Evolutionary conservation across 345 rosid genomes (phyloP), one percentile per base, ranked within the genome.

Genomic region (Eutrema yunnanense): DNA sequence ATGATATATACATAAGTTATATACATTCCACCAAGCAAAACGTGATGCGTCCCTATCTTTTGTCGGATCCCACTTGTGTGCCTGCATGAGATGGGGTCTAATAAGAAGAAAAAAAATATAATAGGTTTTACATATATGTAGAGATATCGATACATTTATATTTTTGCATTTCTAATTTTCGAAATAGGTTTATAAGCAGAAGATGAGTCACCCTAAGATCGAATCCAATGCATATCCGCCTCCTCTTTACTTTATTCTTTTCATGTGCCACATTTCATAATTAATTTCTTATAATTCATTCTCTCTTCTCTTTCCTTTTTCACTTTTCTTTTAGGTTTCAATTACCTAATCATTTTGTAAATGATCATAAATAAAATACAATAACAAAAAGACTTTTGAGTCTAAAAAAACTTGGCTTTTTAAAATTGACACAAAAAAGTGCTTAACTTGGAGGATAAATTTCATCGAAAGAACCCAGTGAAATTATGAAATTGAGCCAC

Each of bases 31-130:
- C 66, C 54, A 32, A 70, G 67, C 79, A 56, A 63, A 69, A 56
- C 71, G 53, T 69, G 71, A 56, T 64, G 48, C 60, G 67, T 70
- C 75, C 27, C 66, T 69, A 48, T 69, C 71, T 50, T 64, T 38
- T 63, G 71, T 70, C 64, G 80, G 75, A 70, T 63, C 75, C 79
- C 75, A 76, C 75, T 69, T 62, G 59, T 38, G 70, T 52, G 27
- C 43, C 75, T 62, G 71, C 79, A 62, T 69, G 75, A 69, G 65
- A 76, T 46, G 50, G 12, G 32, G 54, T 69, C 33, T 34, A 50
- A 36, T 30, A 42, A 36, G 9, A 9, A 32, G 22, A 30, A 9
- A 30, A 4, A 13, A 12, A 38, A 2, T 2, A 58, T 19, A 2
- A 36, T 36, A 56, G n/a, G 43, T 11, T 48, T 8, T 42, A 38